These are phyloP conservation scores for Dendrocalamus sinicus DNA, from an alignment of 176 grass and related monocot species.

Conservation along the genomic window DNA sequence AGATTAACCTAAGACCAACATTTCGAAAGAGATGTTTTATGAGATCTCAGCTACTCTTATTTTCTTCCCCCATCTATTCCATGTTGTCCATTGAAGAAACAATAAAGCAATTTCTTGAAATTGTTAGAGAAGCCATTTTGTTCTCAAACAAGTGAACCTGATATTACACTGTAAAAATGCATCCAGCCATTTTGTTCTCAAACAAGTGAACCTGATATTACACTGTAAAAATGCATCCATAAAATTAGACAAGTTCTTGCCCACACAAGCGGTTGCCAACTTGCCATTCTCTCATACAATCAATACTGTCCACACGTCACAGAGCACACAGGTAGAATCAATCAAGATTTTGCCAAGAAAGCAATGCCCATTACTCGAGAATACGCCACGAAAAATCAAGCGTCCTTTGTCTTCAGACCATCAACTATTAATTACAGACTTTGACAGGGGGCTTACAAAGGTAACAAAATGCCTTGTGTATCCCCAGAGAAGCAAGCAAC, in stretches of 20 bases:
- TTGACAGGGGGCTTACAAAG: conserved; percentile 55
- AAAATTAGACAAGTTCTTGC: neutral
- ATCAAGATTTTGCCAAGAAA: conserved; percentile 47
- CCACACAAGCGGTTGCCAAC: conserved; percentile 27
- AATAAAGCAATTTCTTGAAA: too few relatives aligned
- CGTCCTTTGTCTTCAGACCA: conserved; percentile 52
- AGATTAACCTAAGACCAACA: too few relatives aligned
- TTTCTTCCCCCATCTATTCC: too few relatives aligned
- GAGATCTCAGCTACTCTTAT: too few relatives aligned
- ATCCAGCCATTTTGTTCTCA: conserved; percentile 8
- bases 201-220: conserved; percentile 10
- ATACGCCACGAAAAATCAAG: conserved; percentile 58
- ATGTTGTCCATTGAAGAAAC: too few relatives aligned
- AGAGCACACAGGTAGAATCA: conserved; percentile 34
- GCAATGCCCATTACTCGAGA: conserved; percentile 54
- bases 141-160: conserved; percentile 16
- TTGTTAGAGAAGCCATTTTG: conserved; percentile 2
- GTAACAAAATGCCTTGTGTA: conserved; percentile 69
- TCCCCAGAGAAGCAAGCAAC: conserved; percentile 58
- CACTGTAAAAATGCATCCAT: neutral
- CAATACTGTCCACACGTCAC: conserved; percentile 39
- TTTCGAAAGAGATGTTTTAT: too few relatives aligned
- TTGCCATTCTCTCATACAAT: conserved; percentile 39
- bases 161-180: too few relatives aligned
- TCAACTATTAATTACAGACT: conserved; percentile 75